Conservation (phyloP, 2,329 filamentous ascomycete species). For the Aspergillus sp. region DNA sequence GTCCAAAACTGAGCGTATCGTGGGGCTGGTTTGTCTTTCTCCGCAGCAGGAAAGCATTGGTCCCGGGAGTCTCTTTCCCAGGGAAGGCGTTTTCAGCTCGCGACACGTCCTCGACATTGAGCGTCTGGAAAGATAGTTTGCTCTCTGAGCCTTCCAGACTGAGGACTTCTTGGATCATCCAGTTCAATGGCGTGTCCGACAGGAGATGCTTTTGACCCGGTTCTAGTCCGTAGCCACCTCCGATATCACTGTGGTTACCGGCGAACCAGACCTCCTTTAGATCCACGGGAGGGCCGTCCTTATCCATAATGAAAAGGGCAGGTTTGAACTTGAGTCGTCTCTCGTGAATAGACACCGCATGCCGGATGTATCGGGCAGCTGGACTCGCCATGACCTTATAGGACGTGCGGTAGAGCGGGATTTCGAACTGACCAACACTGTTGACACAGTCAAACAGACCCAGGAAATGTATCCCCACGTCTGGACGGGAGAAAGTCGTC, state of each 20-base stretch:
- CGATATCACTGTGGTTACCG: constrained; percentile 49
- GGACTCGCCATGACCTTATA: constrained; percentile 32
- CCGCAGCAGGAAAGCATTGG: neutral
- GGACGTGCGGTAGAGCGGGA: constrained; percentile 20
- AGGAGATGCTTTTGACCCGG: constrained; percentile 25
- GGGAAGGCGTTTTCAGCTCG: constrained; percentile 6
- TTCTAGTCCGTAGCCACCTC: constrained; percentile 45
- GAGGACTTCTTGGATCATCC: constrained; percentile 48
- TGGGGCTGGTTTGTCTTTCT: constrained; percentile 19
- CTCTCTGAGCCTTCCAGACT: constrained; percentile 16
- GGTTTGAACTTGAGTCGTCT: constrained; percentile 51
- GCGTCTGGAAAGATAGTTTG: constrained; percentile 27
- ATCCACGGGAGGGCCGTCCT: constrained; percentile 30
- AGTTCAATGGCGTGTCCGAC: constrained; percentile 46
- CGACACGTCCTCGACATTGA: constrained; percentile 21
- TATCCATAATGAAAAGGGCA: constrained; percentile 34
- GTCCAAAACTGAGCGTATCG: constrained; percentile 27
- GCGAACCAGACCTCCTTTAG: constrained; percentile 52
- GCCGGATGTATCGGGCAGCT: constrained; percentile 43
- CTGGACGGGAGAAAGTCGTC: constrained; percentile 43
- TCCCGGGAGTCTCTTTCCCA: constrained; percentile 9
- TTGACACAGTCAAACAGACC: constrained; percentile 52
- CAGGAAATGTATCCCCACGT: constrained; percentile 47
- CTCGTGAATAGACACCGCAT: constrained; percentile 50
- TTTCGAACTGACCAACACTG: constrained; percentile 29